Conservation (phyloP, 2,329 filamentous ascomycete genomes). For the Apiospora aurea region DNA sequence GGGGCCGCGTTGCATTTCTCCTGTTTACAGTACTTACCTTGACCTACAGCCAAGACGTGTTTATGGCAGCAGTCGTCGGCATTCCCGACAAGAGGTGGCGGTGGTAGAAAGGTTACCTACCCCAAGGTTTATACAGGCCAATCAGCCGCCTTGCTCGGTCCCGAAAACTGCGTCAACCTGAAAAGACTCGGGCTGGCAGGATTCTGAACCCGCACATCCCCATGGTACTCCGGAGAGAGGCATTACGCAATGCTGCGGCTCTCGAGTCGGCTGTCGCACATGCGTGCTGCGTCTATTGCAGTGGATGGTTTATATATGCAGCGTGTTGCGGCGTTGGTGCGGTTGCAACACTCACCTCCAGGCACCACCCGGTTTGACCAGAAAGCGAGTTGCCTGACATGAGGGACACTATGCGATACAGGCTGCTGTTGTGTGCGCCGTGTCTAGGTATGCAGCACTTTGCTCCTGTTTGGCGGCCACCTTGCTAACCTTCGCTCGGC, state of each 20-base stretch:
- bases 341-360: not conserved
- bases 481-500: not conserved
- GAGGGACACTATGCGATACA: not conserved
- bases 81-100: conserved; percentile 1
- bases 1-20: not conserved
- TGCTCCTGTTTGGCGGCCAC: not conserved
- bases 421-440: not conserved
- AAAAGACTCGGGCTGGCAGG: conserved; percentile 13
- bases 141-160: not conserved
- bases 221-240: not conserved
- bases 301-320: conserved; percentile 12
- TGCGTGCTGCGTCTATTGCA: not conserved
- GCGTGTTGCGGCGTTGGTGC: not conserved
- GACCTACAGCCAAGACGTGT: not conserved
- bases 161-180: not conserved
- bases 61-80: conserved; percentile 10
- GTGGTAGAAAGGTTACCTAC: not conserved
- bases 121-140: conserved; percentile 2
- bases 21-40: not conserved
- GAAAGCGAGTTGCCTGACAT: not conserved
- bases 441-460: not conserved
- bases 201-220: not conserved
- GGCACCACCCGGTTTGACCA: not conserved
- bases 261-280: not conserved
- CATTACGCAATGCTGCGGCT: conserved; percentile 7